These are phyloP conservation scores for Boletus huronensis DNA, from an alignment of 768 basidiomycete genomes.

Conservation along the genomic window DNA sequence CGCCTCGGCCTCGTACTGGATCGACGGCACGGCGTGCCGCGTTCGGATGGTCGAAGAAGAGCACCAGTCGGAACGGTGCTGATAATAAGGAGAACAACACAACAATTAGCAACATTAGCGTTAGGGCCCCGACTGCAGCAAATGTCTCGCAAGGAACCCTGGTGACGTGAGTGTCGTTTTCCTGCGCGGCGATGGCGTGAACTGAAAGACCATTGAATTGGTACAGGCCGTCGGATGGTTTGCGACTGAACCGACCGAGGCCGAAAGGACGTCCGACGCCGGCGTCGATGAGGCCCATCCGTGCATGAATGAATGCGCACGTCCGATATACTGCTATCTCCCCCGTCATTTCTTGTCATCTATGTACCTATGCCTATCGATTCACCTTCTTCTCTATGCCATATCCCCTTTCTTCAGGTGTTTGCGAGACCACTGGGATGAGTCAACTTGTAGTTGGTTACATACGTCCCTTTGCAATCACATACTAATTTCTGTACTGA, in stretches of 20 bases:
- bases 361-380: constrained; percentile 34
- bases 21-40: constrained; percentile 56
- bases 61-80: constrained; percentile 45
- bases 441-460: constrained; percentile 1
- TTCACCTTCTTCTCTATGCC: constrained; percentile 22
- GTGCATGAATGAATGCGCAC: constrained; percentile 14
- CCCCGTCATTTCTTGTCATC: constrained; percentile 2
- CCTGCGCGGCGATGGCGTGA: background rate
- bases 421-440: constrained; percentile 1
- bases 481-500: background rate
- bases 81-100: constrained; percentile 55
- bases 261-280: constrained; percentile 42
- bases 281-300: constrained; percentile 26
- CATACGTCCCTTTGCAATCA: constrained; percentile 3
- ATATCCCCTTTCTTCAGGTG: constrained; percentile 4
- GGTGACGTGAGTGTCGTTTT: constrained; percentile 49
- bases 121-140: constrained; percentile 1
- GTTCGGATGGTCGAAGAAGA: constrained; percentile 64
- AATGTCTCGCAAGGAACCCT: constrained; percentile 36
- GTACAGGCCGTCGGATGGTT: constrained; percentile 37
- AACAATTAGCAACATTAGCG: constrained; percentile 3
- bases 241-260: constrained; percentile 45
- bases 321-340: background rate
- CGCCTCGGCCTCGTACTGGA: constrained; percentile 47
- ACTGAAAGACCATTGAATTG: background rate